Conservation (phyloP, 495 filamentous ascomycete genomes). For the Parmelia sp. region DNA sequence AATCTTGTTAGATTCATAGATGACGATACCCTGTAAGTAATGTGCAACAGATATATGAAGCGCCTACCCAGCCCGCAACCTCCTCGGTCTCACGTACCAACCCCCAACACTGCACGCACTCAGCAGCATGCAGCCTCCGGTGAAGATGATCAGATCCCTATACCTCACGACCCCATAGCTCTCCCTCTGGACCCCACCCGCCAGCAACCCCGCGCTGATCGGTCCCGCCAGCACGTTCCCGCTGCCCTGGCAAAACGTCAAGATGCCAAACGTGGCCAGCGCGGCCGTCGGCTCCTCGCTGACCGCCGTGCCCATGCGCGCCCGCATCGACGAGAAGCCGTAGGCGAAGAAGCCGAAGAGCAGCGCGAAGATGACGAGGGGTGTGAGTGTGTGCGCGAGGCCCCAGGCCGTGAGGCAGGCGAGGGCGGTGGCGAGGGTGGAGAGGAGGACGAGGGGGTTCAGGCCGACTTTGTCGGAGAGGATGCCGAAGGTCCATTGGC, state of each 20-base stretch:
- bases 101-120: neutral
- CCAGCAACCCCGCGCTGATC: neutral
- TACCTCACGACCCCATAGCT: neutral
- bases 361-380: slow-evolving; percentile 28
- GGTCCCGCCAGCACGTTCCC: slow-evolving; percentile 29
- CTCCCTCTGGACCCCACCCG: neutral
- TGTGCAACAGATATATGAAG: too few species aligned
- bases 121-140: neutral
- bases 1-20: too few species aligned
- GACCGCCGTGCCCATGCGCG: slow-evolving; percentile 29
- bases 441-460: slow-evolving; percentile 24
- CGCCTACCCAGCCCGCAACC: neutral
- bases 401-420: neutral
- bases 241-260: slow-evolving; percentile 33
- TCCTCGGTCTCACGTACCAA: neutral
- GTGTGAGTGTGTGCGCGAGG: neutral
- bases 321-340: slow-evolving; percentile 32
- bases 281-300: slow-evolving; percentile 28
- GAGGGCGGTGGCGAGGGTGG: slow-evolving; percentile 8
- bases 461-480: slow-evolving; percentile 31
- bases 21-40: too few species aligned
- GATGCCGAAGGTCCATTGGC: slow-evolving; percentile 33
- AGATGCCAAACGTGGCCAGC: slow-evolving; percentile 21
- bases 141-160: neutral
- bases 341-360: slow-evolving; percentile 37